Base-by-base conservation (phyloP, 805 yeast species). In the Barnettozyma sp. region DNA sequence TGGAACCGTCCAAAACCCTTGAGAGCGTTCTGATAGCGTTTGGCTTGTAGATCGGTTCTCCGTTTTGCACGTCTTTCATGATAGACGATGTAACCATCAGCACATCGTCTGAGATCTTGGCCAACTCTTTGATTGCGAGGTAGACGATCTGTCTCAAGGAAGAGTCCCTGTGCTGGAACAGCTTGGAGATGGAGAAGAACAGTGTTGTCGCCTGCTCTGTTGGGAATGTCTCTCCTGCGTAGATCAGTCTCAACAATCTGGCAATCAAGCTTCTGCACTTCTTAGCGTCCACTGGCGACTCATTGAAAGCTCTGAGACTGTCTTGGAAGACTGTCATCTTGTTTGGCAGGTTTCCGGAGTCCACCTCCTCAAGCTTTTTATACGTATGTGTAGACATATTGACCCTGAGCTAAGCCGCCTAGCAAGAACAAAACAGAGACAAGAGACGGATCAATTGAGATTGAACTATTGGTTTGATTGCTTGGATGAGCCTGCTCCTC, bases 321-420 rank as follows among this genome's bases (percentile, higher is more conserved):
- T 88, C 95, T 63, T 92, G 98, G 60, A 82, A 90, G 44, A 92
- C 88, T 9, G 96, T 81, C 97, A 92, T 92, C 63, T 88, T 88
- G 63, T 92, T 97, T 38, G 95, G 94, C 49, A 73, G 60, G 22
- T 70, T 65, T 39, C 80, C 78, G 33, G 81, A 67, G 47, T 72
- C 84, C 38, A 73, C 56, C 56, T 82, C 86, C 55, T 87, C 96
- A 62, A 72, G 76, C 65, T 84, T 83, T 66, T 86, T 87, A 63
- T 84, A 86, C 30, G 82, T 68, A 47, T 69, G 77, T 25, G 94
- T 77, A 30, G 96, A 86, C 96, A 86, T 86, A 14, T 27, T 27
- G 21, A 27, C n/a, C n/a, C n/a, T n/a, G n/a, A n/a, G n/a, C n/a
- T n/a, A n/a, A n/a, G n/a, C n/a, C n/a, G n/a, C n/a, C n/a, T n/a